Evolutionary conservation across 2,329 filamentous ascomycete species (phyloP).

Genomic region (Stachybotrys chartarum): DNA sequence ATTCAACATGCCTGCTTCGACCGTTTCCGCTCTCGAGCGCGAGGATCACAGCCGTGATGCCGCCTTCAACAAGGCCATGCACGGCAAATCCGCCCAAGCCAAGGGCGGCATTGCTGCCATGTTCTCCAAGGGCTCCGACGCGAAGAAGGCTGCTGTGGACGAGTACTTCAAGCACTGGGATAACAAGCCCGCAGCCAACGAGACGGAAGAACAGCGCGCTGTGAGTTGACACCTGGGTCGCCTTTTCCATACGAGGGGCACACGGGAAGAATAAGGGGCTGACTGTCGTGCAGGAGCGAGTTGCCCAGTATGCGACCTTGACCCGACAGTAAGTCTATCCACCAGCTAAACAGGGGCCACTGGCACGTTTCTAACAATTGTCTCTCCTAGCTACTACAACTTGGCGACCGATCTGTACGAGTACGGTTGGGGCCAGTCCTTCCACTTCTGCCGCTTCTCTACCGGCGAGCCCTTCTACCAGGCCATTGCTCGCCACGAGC

Average conservation of each 20-base stretch:
- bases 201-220: constrained; percentile 77
- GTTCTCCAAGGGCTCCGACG: constrained; percentile 68
- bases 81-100: constrained; percentile 63
- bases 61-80: constrained; percentile 82
- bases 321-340: constrained; percentile 72
- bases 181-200: constrained; percentile 68
- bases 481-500: constrained; percentile 92
- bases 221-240: constrained; percentile 35
- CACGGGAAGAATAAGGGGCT: neutral
- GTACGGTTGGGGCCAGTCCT: constrained; percentile 92
- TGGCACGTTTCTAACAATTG: neutral
- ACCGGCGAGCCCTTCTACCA: constrained; percentile 80
- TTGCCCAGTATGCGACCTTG: constrained; percentile 84
- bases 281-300: constrained; percentile 53
- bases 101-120: constrained; percentile 74
- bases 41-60: constrained; percentile 84
- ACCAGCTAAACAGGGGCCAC: neutral
- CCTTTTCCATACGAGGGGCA: neutral
- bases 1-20: constrained; percentile 37
- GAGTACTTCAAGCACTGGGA: constrained; percentile 98
- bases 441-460: constrained; percentile 96
- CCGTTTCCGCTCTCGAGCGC: constrained; percentile 53
- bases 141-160: constrained; percentile 75
- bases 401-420: constrained; percentile 94
- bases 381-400: constrained; percentile 73